These are phyloP conservation scores for Silene noctiflora DNA, from an alignment of 179 eudicot species.

Conservation along the genomic window DNA sequence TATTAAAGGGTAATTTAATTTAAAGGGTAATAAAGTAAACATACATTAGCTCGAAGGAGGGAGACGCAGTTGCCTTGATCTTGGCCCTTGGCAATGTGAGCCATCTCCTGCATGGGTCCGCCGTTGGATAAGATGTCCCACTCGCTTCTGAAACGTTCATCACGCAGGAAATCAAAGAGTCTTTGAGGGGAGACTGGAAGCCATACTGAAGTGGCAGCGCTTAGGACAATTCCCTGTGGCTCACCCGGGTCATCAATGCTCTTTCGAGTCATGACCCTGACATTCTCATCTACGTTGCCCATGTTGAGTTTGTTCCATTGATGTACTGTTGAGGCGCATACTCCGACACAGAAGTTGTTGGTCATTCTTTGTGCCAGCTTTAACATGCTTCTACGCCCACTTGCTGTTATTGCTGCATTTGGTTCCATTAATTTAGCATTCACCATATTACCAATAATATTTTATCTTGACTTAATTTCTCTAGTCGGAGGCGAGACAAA, in stretches of 20 bases:
- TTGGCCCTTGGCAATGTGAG: constrained; percentile 94
- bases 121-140: constrained; percentile 98
- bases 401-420: constrained; percentile 57
- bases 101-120: constrained; percentile 99
- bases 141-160: constrained; percentile 76
- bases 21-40: constrained; percentile 1
- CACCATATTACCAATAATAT: too few species aligned
- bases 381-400: constrained; percentile 86
- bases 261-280: constrained; percentile 89
- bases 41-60: constrained; percentile 90
- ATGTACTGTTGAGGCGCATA: constrained; percentile 86
- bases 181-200: constrained; percentile 77
- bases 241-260: constrained; percentile 95
- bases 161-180: constrained; percentile 81
- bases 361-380: constrained; percentile 94
- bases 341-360: constrained; percentile 86
- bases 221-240: constrained; percentile 82
- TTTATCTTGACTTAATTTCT: too few species aligned
- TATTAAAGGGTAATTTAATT: not conserved
- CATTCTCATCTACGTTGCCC: constrained; percentile 72
- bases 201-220: constrained; percentile 97
- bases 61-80: constrained; percentile 96
- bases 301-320: constrained; percentile 82
- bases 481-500: not conserved
- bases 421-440: not conserved